phyloP scores from a whole-genome alignment of 2,329 filamentous ascomycete genomes.

The Tolypocladium capitatum region DNA sequence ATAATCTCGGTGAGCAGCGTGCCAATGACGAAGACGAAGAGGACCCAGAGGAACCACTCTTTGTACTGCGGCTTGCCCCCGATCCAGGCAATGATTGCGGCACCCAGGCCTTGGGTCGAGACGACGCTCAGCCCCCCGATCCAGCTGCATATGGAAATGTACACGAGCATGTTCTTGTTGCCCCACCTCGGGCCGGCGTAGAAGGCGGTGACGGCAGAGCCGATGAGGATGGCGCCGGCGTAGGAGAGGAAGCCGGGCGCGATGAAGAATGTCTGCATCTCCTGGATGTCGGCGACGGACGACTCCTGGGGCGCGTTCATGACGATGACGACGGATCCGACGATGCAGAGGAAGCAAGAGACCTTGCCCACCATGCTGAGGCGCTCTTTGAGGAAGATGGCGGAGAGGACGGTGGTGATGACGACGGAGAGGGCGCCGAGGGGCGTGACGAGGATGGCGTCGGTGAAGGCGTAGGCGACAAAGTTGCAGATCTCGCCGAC shows the following conservation, averaged over 20 bases:
- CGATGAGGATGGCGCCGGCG: slow-evolving; percentile 68
- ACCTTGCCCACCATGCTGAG: slow-evolving; percentile 94
- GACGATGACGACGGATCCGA: slow-evolving; percentile 86
- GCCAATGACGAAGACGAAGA: slow-evolving; percentile 79
- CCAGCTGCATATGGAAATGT: slow-evolving; percentile 90
- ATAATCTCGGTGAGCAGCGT: slow-evolving; percentile 90
- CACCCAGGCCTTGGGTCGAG: slow-evolving; percentile 81
- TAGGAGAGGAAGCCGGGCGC: slow-evolving; percentile 77
- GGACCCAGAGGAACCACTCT: slow-evolving; percentile 90
- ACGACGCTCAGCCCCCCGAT: slow-evolving; percentile 91
- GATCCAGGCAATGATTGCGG: slow-evolving; percentile 80
- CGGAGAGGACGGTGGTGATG: slow-evolving; percentile 77
- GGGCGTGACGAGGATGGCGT: slow-evolving; percentile 89
- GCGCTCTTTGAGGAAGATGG: slow-evolving; percentile 90
- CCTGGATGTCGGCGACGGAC: slow-evolving; percentile 74
- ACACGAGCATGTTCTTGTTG: slow-evolving; percentile 95
- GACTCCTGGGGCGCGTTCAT: slow-evolving; percentile 83
- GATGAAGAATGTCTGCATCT: slow-evolving; percentile 83
- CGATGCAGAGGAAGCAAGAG: slow-evolving; percentile 86
- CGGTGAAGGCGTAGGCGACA: slow-evolving; percentile 90
- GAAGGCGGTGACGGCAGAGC: slow-evolving; percentile 56
- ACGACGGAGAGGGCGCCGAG: slow-evolving; percentile 86
- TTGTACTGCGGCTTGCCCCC: slow-evolving; percentile 80
- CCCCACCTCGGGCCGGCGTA: slow-evolving; percentile 81
- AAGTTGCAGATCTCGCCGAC: slow-evolving; percentile 95